Evolutionary conservation across 1,284 basidiomycete genomes (phyloP).

Genomic region (Ustilago curta): DNA sequence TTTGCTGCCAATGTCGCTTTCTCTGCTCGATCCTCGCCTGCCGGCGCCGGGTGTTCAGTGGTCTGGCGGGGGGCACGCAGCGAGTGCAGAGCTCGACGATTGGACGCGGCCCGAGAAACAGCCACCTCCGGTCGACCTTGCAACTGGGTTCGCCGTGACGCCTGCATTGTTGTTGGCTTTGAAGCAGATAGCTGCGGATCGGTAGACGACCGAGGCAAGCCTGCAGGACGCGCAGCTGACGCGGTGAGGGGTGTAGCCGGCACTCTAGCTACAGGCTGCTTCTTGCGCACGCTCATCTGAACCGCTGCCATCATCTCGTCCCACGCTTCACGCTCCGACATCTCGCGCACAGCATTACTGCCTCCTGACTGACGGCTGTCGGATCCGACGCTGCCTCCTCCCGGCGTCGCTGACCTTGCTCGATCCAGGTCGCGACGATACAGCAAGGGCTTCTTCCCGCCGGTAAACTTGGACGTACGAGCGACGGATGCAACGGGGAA

Average conservation of each 20-base stretch:
- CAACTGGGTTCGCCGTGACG: conserved; percentile 6
- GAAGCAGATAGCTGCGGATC: conserved; percentile 46
- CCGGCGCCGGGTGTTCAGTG: neutral
- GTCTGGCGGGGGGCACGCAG: conserved; percentile 23
- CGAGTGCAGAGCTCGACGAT: conserved; percentile 21
- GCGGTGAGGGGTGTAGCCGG: conserved; percentile 17
- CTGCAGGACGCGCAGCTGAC: conserved; percentile 13
- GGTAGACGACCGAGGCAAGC: conserved; percentile 41
- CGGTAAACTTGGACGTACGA: conserved; percentile 33
- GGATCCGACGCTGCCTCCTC: conserved; percentile 59
- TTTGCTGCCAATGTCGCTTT: conserved; percentile 1
- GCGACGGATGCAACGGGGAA: conserved; percentile 56
- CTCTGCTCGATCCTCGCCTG: neutral
- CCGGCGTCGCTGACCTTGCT: conserved; percentile 49
- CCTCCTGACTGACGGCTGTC: conserved; percentile 67
- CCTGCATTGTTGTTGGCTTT: conserved; percentile 27
- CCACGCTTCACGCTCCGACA: conserved; percentile 67
- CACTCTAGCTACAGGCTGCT: conserved; percentile 25
- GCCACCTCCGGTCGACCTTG: neutral
- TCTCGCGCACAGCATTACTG: conserved; percentile 64
- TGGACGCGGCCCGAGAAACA: conserved; percentile 5
- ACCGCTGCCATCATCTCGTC: conserved; percentile 66
- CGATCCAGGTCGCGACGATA: conserved; percentile 54
- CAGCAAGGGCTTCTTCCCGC: conserved; percentile 32
- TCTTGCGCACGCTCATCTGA: conserved; percentile 64